Base-by-base conservation (phyloP, 306 rosid species). In the Datisca glomerata region DNA sequence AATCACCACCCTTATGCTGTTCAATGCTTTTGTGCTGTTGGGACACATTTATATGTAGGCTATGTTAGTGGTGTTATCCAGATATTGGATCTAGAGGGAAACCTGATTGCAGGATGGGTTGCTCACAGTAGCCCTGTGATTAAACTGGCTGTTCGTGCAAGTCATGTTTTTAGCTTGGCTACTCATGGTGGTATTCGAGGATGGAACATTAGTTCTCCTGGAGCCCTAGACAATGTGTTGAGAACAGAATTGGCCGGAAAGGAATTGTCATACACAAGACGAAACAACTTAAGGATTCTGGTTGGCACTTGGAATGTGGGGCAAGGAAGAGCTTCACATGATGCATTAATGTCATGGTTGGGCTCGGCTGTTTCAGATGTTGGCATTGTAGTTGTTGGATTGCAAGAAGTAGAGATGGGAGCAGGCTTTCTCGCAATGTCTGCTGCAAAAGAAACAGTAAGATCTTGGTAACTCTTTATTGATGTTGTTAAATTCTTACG, bases 401-500 rank as follows among this genome's bases (percentile, higher is more conserved):
- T 84, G 76, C 98, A 91, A 81, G 98, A 91, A 67, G 98, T 84
- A 57, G 98, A 91, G 43, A 91, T 91, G 98, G 98, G 98, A 35
- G 98, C 98, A 2, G 96, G 98, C 49, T 91, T 91, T 61, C 96
- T 91, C 45, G 98, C 98, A 42, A 84, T 91, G 94, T 91, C 98
- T 24, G 96, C 96, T 1, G 98, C 98, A 50, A 91, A 91, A 75
- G 98, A 91, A 75, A 91, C 96, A 45, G 98, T 91, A 73, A 66
- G 73, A 49, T 61, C 50, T 37, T 28, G 41, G 31, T 20, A 51
- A 59, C 31, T 29, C 19, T 55, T 23, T 40, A 40, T n/a, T n/a
- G n/a, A n/a, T n/a, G n/a, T n/a, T n/a, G n/a, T n/a, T n/a, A n/a
- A n/a, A n/a, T n/a, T n/a, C n/a, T n/a, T n/a, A n/a, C n/a, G n/a